Conservation (phyloP, 257 asterid genomes). For the Scutellaria galericulata region DNA sequence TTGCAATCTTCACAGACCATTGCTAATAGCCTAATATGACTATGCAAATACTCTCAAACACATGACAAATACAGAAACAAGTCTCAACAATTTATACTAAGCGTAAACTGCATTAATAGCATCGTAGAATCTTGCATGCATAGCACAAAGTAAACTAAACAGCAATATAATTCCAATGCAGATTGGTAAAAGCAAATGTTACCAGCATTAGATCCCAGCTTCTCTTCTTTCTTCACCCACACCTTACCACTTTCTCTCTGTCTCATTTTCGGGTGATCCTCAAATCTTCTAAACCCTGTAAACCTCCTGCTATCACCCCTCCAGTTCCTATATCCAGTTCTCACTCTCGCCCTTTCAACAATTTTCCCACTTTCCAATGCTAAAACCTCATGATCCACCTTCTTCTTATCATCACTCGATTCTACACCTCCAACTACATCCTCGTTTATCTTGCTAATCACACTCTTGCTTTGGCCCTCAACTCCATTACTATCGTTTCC, state of each 20-base stretch:
- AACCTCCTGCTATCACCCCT: constrained; percentile 30
- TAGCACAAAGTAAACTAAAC: neutral
- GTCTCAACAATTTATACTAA: neutral
- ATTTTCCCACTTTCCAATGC: constrained; percentile 28
- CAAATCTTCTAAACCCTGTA: constrained; percentile 23
- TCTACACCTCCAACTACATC: constrained; percentile 26
- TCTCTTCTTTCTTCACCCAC: constrained; percentile 63
- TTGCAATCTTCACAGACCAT: neutral
- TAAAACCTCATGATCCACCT: constrained; percentile 30
- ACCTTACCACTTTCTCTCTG: constrained; percentile 30
- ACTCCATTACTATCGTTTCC: neutral
- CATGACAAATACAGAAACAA: neutral
- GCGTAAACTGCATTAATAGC: neutral
- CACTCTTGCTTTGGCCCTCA: too few relatives aligned
- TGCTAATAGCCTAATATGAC: constrained; percentile 18
- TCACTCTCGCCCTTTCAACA: constrained; percentile 23
- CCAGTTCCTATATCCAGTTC: constrained; percentile 26
- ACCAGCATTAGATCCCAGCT: constrained; percentile 37
- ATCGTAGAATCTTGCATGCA: constrained; percentile 23
- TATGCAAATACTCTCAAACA: neutral
- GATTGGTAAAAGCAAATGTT: constrained; percentile 9
- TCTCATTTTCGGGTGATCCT: constrained; percentile 4
- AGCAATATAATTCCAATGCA: neutral
- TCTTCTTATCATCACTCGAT: constrained; percentile 24
- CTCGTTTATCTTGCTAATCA: neutral